Percentiles rank a stretch among this genome's conserved stretches.
Evolutionary conservation across 2,329 filamentous ascomycete genomes (phyloP).

Genomic region (Trichoderma breve): DNA sequence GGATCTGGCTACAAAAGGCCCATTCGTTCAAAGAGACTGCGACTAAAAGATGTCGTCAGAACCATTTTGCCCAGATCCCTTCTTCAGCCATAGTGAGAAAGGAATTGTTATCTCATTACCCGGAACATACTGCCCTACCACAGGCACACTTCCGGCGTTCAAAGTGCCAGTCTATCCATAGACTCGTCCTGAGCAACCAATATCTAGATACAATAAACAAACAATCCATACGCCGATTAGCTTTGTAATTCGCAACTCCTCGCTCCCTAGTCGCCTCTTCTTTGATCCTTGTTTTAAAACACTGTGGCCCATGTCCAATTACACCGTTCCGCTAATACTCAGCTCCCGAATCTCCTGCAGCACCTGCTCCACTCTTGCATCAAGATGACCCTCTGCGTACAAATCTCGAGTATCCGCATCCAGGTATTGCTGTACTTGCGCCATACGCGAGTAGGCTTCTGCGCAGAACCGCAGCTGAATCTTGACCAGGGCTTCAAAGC

Average conservation of each 20-base stretch:
- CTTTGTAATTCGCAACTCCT: conserved; percentile 20
- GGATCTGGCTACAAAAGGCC: neutral
- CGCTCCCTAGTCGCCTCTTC: neutral
- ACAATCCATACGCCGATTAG: conserved; percentile 30
- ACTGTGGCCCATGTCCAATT: conserved; percentile 22
- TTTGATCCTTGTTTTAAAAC: conserved; percentile 1
- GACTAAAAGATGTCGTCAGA: neutral
- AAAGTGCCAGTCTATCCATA: conserved; percentile 28
- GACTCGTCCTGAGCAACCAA: conserved; percentile 26
- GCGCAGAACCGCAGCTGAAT: conserved; percentile 97
- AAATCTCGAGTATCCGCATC: conserved; percentile 94
- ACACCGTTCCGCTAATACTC: conserved; percentile 79
- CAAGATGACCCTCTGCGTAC: conserved; percentile 90
- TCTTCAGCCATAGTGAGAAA: neutral
- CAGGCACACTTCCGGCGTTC: neutral
- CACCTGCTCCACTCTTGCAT: conserved; percentile 90
- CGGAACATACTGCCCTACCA: neutral
- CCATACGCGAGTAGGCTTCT: conserved; percentile 96
- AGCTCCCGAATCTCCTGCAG: conserved; percentile 94
- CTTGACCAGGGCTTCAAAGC: conserved; percentile 96
- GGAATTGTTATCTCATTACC: neutral
- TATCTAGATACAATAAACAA: conserved; percentile 29
- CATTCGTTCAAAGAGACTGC: neutral
- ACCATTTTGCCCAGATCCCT: neutral
- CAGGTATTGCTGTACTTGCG: conserved; percentile 97